Evolutionary conservation across 352 stramenopile genomes (phyloP).

Genomic region (Pythium chondricola): DNA sequence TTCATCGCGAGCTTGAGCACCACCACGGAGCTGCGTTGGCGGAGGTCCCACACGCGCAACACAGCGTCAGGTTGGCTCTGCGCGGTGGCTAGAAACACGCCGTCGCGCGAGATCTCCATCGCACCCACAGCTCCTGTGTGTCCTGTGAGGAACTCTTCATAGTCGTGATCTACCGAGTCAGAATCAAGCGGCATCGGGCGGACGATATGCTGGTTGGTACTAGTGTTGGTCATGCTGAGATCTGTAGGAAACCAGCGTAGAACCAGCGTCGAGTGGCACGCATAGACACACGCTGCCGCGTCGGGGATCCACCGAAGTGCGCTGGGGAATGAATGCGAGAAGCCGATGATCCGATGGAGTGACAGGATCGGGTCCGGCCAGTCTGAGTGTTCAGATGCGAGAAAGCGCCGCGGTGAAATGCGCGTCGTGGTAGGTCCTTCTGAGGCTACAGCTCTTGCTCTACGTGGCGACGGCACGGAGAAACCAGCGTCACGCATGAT

Average conservation of each 20-base stretch:
- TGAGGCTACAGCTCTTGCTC: background rate
- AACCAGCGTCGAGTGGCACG: conserved; percentile 60
- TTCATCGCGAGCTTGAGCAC: conserved; percentile 45
- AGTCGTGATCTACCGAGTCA: conserved; percentile 11
- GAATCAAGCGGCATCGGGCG: no score
- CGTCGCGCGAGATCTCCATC: conserved; percentile 39
- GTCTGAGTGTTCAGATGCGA: conserved; percentile 21
- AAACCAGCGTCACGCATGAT: conserved; percentile 25
- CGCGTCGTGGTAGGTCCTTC: background rate
- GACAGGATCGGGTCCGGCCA: conserved; percentile 65
- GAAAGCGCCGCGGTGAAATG: conserved; percentile 8
- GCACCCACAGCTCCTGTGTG: conserved; percentile 19
- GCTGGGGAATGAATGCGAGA: conserved; percentile 41
- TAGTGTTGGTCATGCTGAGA: no score
- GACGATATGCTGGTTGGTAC: no score
- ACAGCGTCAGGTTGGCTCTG: conserved; percentile 24
- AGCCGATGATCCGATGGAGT: conserved; percentile 51
- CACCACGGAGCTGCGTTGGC: conserved; percentile 6
- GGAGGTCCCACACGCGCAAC: conserved; percentile 54
- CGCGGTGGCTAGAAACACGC: conserved; percentile 34
- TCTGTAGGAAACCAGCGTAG: conserved; percentile 25
- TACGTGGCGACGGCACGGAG: conserved; percentile 13
- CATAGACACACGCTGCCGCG: conserved; percentile 44
- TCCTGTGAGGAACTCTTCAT: conserved; percentile 19
- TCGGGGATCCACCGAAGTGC: conserved; percentile 46